Percentiles rank a stretch among this genome's conserved stretches.
phyloP scores from a whole-genome alignment of 257 asterid genomes.

The Haberlea rhodopensis region DNA sequence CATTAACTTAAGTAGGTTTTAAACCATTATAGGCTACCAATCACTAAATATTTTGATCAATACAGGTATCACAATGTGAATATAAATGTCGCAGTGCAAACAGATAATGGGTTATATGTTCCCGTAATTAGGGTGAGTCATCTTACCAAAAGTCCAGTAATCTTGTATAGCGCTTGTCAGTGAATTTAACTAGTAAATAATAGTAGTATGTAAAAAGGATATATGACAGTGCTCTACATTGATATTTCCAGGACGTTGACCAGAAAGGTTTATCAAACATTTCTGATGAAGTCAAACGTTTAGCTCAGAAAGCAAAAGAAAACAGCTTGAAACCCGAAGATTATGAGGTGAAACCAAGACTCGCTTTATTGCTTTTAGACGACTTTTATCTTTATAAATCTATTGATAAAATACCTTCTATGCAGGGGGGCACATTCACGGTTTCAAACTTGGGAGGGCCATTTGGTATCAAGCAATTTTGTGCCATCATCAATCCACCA shows the following conservation, averaged over 20 bases:
- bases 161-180: not conserved
- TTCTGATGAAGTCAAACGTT: conserved; percentile 75
- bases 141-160: not conserved
- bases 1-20: conserved; percentile 10
- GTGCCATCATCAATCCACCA: conserved; percentile 97
- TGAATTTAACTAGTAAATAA: conserved; percentile 9
- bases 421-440: conserved; percentile 95
- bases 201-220: conserved; percentile 7
- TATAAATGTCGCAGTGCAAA: conserved; percentile 94
- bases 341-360: conserved; percentile 60
- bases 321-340: conserved; percentile 93
- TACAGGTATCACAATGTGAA: conserved; percentile 80
- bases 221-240: conserved; percentile 17
- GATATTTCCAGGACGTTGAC: conserved; percentile 81
- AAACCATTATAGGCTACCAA: conserved; percentile 1
- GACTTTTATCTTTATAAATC: conserved; percentile 1
- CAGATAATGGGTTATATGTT: conserved; percentile 84
- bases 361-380: not conserved
- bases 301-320: conserved; percentile 83
- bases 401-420: conserved; percentile 14
- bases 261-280: conserved; percentile 84
- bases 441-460: conserved; percentile 95
- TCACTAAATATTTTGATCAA: conserved; percentile 24
- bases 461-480: conserved; percentile 92
- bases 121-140: conserved; percentile 75